These are phyloP conservation scores for Somion occarium DNA, from an alignment of 1,284 basidiomycete genomes.

Conservation along the genomic window DNA sequence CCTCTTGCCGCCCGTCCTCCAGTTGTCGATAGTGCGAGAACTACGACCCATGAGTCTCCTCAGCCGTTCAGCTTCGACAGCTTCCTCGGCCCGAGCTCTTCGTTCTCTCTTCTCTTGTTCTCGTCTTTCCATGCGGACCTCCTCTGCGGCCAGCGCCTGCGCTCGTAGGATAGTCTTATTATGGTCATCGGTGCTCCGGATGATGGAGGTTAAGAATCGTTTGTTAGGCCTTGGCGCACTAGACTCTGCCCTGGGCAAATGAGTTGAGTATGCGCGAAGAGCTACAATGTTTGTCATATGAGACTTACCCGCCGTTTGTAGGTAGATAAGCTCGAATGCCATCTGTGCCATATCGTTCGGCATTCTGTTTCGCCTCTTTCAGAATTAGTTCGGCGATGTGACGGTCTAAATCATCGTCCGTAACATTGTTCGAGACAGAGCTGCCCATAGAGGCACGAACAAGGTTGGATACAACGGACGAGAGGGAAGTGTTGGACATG, in stretches of 20 bases:
- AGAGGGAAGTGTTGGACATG: conserved; percentile 52
- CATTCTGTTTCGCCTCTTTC: conserved; percentile 87
- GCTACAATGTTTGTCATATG: not conserved
- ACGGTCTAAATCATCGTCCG: conserved; percentile 82
- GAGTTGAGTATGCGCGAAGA: too few species aligned
- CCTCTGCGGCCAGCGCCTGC: conserved; percentile 72
- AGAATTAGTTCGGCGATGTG: conserved; percentile 87
- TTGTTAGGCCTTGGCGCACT: conserved; percentile 86
- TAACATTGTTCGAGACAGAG: conserved; percentile 56
- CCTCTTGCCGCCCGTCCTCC: conserved; percentile 19
- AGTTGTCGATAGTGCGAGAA: conserved; percentile 20
- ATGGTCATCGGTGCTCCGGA: conserved; percentile 88
- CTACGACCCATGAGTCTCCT: conserved; percentile 37
- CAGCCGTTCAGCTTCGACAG: conserved; percentile 55
- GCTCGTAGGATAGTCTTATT: conserved; percentile 78
- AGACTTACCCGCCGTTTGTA: conserved; percentile 33
- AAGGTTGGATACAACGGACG: conserved; percentile 81
- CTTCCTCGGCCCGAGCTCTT: conserved; percentile 62
- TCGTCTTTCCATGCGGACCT: conserved; percentile 59
- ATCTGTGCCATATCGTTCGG: conserved; percentile 61
- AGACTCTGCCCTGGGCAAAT: conserved; percentile 30
- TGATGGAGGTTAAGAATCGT: conserved; percentile 84
- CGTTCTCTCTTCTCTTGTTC: conserved; percentile 60
- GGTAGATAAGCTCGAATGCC: conserved; percentile 68
- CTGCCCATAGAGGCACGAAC: conserved; percentile 79